phyloP scores from a whole-genome alignment of 371 early-diverging fungal genomes.

The Fennellomyces sp. region DNA sequence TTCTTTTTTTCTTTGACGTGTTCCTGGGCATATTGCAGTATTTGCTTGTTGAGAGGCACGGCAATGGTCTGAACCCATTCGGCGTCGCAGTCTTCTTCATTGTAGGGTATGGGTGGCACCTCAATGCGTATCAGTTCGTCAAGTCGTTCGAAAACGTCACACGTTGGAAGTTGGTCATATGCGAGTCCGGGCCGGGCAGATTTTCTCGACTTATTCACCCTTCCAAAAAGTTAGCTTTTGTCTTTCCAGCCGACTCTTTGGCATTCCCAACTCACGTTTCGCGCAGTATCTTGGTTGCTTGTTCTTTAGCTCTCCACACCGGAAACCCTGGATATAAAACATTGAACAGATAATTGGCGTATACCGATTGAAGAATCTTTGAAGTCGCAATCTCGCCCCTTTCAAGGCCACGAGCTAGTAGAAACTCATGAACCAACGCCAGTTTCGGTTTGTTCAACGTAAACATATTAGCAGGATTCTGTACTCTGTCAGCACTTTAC shows the following conservation, averaged over 20 bases:
- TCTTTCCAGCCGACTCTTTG: neutral
- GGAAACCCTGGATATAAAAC: constrained; percentile 3
- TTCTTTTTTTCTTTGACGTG: constrained; percentile 15
- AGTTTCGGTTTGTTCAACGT: constrained; percentile 5
- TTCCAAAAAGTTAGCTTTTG: neutral
- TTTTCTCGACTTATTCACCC: neutral
- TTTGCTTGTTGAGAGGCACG: constrained; percentile 8
- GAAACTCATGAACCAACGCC: constrained; percentile 2
- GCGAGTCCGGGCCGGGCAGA: constrained; percentile 19
- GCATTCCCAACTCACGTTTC: neutral
- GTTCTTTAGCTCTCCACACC: constrained; percentile 41
- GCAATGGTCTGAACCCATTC: neutral
- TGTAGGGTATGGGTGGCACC: constrained; percentile 11
- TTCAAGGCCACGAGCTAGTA: constrained; percentile 25
- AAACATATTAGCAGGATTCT: constrained; percentile 20
- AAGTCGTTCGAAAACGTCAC: constrained; percentile 32
- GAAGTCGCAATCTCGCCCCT: neutral
- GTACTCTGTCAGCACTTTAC: too few species aligned
- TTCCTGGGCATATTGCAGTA: constrained; percentile 12
- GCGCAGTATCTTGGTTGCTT: constrained; percentile 63
- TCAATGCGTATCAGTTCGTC: constrained; percentile 30
- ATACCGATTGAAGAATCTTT: neutral
- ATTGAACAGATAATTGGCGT: neutral
- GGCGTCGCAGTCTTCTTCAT: neutral
- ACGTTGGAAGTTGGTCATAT: constrained; percentile 36